These are phyloP conservation scores for Myriosclerotinia scirpicola DNA, from an alignment of 2,329 filamentous ascomycete genomes.

Conservation along the genomic window DNA sequence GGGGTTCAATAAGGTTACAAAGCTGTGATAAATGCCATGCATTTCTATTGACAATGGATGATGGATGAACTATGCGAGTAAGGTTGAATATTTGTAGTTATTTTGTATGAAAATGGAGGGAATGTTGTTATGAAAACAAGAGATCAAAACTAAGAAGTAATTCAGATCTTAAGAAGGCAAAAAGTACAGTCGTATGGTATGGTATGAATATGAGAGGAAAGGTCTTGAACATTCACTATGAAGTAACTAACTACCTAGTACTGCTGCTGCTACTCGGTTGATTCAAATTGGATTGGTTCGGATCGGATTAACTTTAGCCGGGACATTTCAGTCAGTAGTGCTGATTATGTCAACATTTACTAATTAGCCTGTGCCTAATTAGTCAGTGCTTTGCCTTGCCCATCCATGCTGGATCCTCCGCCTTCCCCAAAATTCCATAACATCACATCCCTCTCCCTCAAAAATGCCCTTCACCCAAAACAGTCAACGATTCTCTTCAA, in stretches of 20 bases:
- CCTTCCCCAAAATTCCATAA: conserved; percentile 4
- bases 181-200: neutral
- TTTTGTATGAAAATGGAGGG: neutral
- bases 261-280: too few relatives aligned
- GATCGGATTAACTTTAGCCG: neutral
- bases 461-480: neutral
- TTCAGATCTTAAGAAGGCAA: neutral
- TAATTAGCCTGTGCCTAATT: too few relatives aligned
- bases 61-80: neutral
- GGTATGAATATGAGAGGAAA: too few relatives aligned
- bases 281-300: neutral
- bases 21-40: conserved; percentile 6
- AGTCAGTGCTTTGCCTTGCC: too few relatives aligned
- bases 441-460: neutral
- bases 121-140: neutral
- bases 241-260: too few relatives aligned
- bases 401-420: too few relatives aligned
- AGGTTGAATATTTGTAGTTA: neutral
- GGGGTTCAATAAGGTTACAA: conserved; percentile 21
- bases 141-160: neutral
- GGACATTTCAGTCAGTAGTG: too few relatives aligned
- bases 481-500: neutral
- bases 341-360: too few relatives aligned
- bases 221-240: too few relatives aligned
- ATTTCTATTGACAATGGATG: neutral